These are phyloP conservation scores for Glycyrrhiza uralensis DNA, from an alignment of 306 rosid genomes.

Conservation along the genomic window DNA sequence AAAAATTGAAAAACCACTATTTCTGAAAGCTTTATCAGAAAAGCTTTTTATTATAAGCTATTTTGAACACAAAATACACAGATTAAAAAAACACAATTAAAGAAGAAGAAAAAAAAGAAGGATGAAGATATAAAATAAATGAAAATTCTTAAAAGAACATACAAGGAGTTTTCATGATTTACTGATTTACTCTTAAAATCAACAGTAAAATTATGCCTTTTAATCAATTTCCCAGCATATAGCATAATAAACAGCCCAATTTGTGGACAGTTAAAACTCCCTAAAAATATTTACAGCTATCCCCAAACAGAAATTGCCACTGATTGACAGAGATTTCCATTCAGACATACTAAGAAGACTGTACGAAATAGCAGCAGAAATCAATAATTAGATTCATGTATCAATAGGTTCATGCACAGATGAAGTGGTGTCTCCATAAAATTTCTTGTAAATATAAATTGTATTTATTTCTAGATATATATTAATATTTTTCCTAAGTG, in stretches of 20 bases:
- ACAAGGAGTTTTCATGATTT: not conserved
- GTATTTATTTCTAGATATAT: too few species aligned
- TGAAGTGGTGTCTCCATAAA: not conserved
- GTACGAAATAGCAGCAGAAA: not conserved
- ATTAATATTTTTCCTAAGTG: too few species aligned
- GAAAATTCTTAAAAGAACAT: not conserved
- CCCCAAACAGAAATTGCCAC: not conserved
- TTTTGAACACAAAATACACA: not conserved
- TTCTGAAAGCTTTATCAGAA: not conserved
- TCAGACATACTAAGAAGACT: not conserved
- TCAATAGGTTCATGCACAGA: not conserved
- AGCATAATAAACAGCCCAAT: not conserved
- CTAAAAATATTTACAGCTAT: not conserved
- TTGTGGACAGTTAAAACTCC: not conserved
- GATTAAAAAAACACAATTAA: not conserved
- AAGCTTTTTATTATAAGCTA: not conserved
- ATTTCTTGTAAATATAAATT: not conserved
- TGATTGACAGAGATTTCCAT: not conserved
- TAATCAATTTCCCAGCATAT: not conserved
- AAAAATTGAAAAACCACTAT: not conserved
- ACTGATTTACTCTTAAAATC: constrained; percentile 1
- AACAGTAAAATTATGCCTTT: not conserved
- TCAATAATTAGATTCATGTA: not conserved
- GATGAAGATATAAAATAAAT: not conserved
- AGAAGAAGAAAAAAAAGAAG: not conserved